phyloP scores from a whole-genome alignment of 192 early-diverging fungal species.

The Coemansia sp. region DNA sequence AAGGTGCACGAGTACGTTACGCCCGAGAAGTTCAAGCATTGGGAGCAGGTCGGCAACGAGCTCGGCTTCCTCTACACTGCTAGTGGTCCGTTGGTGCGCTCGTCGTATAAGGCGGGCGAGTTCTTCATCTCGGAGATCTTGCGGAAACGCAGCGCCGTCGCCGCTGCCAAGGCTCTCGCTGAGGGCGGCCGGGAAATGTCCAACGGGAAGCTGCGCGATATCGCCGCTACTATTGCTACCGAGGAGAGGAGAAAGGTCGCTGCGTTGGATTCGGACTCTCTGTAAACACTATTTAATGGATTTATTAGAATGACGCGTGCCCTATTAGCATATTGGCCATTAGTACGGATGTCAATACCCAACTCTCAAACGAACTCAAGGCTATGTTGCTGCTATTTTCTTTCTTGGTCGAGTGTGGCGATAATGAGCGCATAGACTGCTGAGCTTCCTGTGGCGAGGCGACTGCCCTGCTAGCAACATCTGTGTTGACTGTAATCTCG shows the following conservation, averaged over 20 bases:
- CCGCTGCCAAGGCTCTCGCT: slow-evolving; percentile 13
- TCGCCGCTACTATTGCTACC: slow-evolving; percentile 38
- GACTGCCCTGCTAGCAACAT: not conserved
- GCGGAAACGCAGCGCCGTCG: slow-evolving; percentile 42
- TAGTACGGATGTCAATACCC: not conserved
- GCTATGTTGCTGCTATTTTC: not conserved
- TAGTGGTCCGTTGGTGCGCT: slow-evolving; percentile 89
- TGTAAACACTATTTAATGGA: not conserved
- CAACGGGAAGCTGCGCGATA: slow-evolving; percentile 22
- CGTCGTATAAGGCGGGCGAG: slow-evolving; percentile 97
- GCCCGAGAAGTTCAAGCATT: slow-evolving; percentile 90
- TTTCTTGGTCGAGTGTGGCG: not conserved
- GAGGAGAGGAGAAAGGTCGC: slow-evolving; percentile 34
- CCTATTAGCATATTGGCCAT: not conserved
- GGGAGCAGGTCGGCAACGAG: slow-evolving; percentile 72
- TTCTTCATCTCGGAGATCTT: slow-evolving; percentile 92
- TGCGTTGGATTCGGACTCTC: not conserved
- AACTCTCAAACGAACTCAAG: not conserved
- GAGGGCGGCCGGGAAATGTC: not conserved
- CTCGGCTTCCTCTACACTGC: slow-evolving; percentile 97
- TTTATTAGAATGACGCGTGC: not conserved
- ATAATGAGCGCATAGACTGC: not conserved
- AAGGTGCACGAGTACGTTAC: slow-evolving; percentile 94
- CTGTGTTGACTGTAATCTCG: slow-evolving; percentile 1
- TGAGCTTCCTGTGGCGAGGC: not conserved